Conservation (phyloP, 2,329 filamentous ascomycete genomes). For the Fusarium sp. region DNA sequence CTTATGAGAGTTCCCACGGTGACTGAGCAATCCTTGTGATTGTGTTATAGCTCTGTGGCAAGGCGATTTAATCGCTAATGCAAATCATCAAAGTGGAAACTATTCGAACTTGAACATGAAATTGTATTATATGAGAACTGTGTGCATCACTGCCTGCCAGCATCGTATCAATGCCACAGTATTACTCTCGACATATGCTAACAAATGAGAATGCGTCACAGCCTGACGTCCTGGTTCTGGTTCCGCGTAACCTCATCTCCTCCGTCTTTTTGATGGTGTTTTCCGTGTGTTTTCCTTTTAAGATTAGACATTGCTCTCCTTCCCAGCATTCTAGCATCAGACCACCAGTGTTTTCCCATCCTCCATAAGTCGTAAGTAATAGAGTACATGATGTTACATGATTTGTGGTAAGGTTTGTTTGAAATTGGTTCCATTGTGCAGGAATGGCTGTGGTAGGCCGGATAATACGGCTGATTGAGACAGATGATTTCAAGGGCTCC, state of each 20-base stretch:
- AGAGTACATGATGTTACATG: conserved; percentile 48
- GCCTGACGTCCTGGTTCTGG: conserved; percentile 35
- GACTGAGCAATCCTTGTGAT: not conserved
- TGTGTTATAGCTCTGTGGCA: not conserved
- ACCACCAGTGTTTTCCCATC: conserved; percentile 19
- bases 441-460: not conserved
- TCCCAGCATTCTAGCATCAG: conserved; percentile 24
- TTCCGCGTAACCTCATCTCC: conserved; percentile 26
- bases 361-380: conserved; percentile 46
- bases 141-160: conserved; percentile 30
- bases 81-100: not conserved
- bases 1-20: not conserved
- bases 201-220: conserved; percentile 47
- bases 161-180: conserved; percentile 29
- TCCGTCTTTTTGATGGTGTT: conserved; percentile 35
- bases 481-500: not conserved
- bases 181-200: conserved; percentile 30
- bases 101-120: conserved; percentile 30
- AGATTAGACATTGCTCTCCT: conserved; percentile 15
- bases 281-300: conserved; percentile 18
- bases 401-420: conserved; percentile 9
- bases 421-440: conserved; percentile 1
- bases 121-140: conserved; percentile 42
- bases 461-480: not conserved
- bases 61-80: not conserved